Conservation (phyloP, 73 alveolate genomes). For the Paramecium octaurelia region DNA sequence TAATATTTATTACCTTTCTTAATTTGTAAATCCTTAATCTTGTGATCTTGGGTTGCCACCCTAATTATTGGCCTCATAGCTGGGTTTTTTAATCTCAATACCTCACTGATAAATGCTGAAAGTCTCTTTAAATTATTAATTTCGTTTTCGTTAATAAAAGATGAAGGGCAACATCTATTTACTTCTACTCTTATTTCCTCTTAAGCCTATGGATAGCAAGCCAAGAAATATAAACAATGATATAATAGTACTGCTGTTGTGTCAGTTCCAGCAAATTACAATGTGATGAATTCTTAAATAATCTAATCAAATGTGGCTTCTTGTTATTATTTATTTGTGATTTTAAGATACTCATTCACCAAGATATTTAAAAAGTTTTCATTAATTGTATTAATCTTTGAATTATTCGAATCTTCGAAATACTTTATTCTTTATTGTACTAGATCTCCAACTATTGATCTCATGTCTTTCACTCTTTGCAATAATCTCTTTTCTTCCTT, state of each 20-base stretch:
- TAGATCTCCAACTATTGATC: neutral
- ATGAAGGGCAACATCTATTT: neutral
- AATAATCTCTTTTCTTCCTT: neutral
- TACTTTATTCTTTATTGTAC: neutral
- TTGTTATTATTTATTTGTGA: neutral
- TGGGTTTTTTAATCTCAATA: neutral
- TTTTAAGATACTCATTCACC: neutral
- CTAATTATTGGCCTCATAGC: neutral
- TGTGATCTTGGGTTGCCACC: neutral
- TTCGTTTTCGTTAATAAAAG: neutral
- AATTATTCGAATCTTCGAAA: neutral
- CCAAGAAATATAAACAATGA: neutral
- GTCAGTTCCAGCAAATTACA: constrained; percentile 11
- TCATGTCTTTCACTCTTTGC: neutral
- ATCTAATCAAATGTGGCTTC: neutral
- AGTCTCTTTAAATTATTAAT: neutral
- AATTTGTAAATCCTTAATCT: neutral
- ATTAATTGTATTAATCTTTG: neutral
- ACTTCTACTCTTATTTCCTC: neutral
- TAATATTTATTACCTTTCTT: neutral
- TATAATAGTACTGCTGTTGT: neutral
- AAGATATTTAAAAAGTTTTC: neutral
- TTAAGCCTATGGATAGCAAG: neutral
- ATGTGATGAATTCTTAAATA: neutral
- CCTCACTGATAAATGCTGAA: neutral